Conservation (phyloP, 2,329 filamentous ascomycete species). For the Diaporthe sp. region DNA sequence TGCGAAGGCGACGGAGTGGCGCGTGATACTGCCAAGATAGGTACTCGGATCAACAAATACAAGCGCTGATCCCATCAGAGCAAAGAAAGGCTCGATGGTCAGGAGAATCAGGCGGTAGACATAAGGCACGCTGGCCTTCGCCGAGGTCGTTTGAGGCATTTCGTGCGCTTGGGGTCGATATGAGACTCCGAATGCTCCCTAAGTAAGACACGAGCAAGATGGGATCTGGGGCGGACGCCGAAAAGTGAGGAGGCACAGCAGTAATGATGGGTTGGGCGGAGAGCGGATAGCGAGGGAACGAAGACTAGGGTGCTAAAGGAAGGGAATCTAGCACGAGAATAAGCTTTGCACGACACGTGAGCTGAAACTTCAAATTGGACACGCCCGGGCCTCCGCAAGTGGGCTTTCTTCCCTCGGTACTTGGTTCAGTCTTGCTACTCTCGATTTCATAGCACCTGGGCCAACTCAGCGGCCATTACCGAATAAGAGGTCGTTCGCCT, state of each 20-base stretch:
- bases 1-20: conserved; percentile 43
- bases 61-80: conserved; percentile 50
- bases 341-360: conserved; percentile 10
- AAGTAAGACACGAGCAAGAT: background rate
- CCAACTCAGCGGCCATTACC: background rate
- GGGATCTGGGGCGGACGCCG: background rate
- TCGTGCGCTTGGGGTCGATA: background rate
- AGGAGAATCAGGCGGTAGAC: conserved; percentile 52
- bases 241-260: background rate
- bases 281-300: background rate
- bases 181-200: background rate
- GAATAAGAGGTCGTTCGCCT: background rate
- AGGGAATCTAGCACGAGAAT: background rate
- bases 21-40: conserved; percentile 51
- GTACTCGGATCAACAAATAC: conserved; percentile 47
- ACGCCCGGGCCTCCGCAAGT: background rate
- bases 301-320: background rate
- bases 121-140: conserved; percentile 47
- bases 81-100: conserved; percentile 53
- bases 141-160: background rate
- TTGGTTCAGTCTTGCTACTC: background rate
- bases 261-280: background rate
- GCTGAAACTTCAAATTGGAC: background rate
- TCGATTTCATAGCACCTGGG: background rate
- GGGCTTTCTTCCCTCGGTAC: background rate